A percentile compares a stretch with the other conserved stretches of the same genome.
Conservation (phyloP, 306 rosid species). For the Castanea sativa region DNA sequence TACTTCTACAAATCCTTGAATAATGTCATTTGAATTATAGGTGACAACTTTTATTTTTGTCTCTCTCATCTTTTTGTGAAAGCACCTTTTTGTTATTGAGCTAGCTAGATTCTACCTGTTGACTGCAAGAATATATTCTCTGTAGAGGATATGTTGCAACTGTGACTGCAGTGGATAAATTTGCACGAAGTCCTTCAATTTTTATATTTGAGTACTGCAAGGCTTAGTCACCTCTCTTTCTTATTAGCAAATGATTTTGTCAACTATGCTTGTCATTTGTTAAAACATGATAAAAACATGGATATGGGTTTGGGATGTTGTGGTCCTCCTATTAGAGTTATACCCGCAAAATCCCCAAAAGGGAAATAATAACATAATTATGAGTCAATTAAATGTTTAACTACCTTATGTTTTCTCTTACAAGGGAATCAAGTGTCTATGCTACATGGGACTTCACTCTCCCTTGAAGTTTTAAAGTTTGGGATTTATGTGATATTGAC, state of each 20-base stretch:
- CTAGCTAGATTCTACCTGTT: neutral
- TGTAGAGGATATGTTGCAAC: neutral
- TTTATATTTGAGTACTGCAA: neutral
- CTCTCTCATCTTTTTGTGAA: neutral
- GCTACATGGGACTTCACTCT: too few relatives aligned
- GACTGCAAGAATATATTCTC: neutral
- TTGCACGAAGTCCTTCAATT: neutral
- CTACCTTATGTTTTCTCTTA: too few relatives aligned
- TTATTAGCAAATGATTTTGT: neutral
- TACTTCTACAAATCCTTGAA: neutral
- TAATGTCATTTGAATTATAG: neutral
- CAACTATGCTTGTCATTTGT: neutral
- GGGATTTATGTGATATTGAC: neutral
- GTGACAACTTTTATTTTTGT: neutral
- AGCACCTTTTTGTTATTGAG: neutral
- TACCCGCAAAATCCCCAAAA: too few relatives aligned
- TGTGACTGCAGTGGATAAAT: neutral
- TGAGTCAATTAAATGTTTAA: too few relatives aligned
- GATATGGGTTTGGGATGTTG: neutral
- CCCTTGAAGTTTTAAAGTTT: too few relatives aligned
- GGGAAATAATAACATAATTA: too few relatives aligned
- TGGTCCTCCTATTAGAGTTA: too few relatives aligned
- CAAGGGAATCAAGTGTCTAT: too few relatives aligned
- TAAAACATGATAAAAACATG: neutral
- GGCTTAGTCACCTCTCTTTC: neutral